A percentile compares a stretch with the other conserved stretches of the same genome.
These are phyloP conservation scores for Alloteropsis angusta DNA, from an alignment of 202 grass and related monocot genomes.

Conservation along the genomic window DNA sequence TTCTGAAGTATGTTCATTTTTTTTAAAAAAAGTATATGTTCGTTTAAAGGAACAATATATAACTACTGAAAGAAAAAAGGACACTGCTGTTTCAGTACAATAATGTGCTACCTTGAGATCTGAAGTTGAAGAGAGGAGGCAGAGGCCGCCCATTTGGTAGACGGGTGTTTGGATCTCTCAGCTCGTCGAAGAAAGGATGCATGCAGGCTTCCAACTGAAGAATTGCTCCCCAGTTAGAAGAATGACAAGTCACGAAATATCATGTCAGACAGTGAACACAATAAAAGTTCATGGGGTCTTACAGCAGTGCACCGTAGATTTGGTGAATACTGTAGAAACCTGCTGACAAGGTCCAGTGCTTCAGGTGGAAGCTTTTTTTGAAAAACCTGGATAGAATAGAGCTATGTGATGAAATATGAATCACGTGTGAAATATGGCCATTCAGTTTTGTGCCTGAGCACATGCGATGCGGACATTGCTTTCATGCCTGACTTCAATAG, in stretches of 20 bases:
- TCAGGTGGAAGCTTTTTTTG: slow-evolving; percentile 77
- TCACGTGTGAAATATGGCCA: not conserved
- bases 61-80: not conserved
- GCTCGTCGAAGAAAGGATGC: slow-evolving; percentile 94
- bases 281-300: slow-evolving; percentile 16
- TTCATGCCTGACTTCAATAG: not conserved
- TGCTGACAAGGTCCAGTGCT: slow-evolving; percentile 78
- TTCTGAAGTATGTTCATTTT: not conserved
- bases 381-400: slow-evolving; percentile 57
- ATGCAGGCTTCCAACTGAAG: slow-evolving; percentile 83
- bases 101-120: slow-evolving; percentile 52
- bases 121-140: slow-evolving; percentile 89
- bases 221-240: slow-evolving; percentile 20
- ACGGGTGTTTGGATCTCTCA: slow-evolving; percentile 76
- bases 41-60: not conserved
- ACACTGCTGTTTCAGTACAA: not conserved
- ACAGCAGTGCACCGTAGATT: slow-evolving; percentile 95
- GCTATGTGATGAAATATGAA: slow-evolving; percentile 3
- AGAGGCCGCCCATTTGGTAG: slow-evolving; percentile 77
- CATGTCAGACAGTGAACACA: not conserved
- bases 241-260: not conserved
- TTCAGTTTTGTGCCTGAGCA: not conserved
- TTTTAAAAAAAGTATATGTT: not conserved
- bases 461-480: not conserved
- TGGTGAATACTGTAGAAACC: slow-evolving; percentile 89